Evolutionary conservation across 306 rosid species (phyloP).

Genomic region (Cucurbita argyrosperma): DNA sequence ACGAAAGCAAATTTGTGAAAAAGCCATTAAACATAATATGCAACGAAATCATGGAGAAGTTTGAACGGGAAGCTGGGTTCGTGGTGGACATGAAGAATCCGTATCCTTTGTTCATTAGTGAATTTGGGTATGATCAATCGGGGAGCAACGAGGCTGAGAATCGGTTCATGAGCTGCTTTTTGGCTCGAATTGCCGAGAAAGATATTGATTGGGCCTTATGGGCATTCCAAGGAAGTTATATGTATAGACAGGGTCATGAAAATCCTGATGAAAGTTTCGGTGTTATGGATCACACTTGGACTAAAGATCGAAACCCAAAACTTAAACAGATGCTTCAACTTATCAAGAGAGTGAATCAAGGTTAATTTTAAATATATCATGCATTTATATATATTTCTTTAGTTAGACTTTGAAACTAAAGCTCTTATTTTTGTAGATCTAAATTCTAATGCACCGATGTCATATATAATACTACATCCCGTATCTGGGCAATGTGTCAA

Average conservation of each 20-base stretch:
- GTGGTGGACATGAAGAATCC: conserved; percentile 13
- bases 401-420: background rate
- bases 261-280: conserved; percentile 16
- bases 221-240: conserved; percentile 19
- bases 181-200: conserved; percentile 27
- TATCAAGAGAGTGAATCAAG: conserved; percentile 15
- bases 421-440: conserved; percentile 20
- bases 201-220: conserved; percentile 44
- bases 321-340: conserved; percentile 24
- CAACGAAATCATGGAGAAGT: conserved; percentile 7
- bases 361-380: too few relatives aligned
- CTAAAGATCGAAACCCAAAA: conserved; percentile 7
- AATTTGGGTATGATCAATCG: conserved; percentile 29
- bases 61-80: conserved; percentile 26
- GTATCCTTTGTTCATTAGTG: conserved; percentile 24
- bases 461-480: conserved; percentile 23
- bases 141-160: conserved; percentile 6
- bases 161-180: conserved; percentile 20
- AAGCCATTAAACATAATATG: conserved; percentile 39
- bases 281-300: conserved; percentile 22
- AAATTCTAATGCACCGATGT: conserved; percentile 14
- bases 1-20: conserved; percentile 12
- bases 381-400: background rate
- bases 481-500: conserved; percentile 19
- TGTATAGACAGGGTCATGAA: conserved; percentile 9